Conservation (phyloP, 768 basidiomycete species). For the Naganishia randhawae region DNA sequence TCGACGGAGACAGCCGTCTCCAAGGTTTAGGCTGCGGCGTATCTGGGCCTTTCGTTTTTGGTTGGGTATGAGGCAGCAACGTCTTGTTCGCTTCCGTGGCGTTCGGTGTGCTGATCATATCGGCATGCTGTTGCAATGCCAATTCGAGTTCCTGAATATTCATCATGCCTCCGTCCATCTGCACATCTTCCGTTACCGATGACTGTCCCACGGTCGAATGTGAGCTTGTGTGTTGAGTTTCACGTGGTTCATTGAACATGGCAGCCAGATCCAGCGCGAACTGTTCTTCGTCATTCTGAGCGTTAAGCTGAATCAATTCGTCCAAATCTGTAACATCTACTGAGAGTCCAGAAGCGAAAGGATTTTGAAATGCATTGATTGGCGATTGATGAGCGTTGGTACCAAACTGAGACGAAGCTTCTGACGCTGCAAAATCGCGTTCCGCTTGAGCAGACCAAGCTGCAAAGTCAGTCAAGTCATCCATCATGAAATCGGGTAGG, state of each 20-base stretch:
- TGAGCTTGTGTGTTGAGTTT: neutral
- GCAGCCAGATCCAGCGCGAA: constrained; percentile 9
- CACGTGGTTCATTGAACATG: constrained; percentile 14
- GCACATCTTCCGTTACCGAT: neutral
- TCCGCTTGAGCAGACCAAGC: constrained; percentile 22
- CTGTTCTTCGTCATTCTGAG: constrained; percentile 15
- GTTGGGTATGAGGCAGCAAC: neutral
- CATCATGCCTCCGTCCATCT: constrained; percentile 14
- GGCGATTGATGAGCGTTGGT: constrained; percentile 11
- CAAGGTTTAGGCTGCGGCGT: neutral
- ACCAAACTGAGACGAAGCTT: constrained; percentile 15
- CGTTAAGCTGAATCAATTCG: constrained; percentile 7
- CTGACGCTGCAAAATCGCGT: constrained; percentile 4
- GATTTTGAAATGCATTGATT: constrained; percentile 13
- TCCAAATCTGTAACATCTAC: neutral
- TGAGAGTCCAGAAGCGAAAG: neutral
- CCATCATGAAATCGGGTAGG: constrained; percentile 17
- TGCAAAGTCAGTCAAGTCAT: constrained; percentile 18
- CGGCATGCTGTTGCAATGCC: neutral
- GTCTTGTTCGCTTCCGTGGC: neutral
- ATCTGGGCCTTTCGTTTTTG: neutral
- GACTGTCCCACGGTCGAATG: neutral
- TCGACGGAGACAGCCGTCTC: neutral
- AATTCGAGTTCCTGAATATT: constrained; percentile 8
- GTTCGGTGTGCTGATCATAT: neutral